Evolutionary conservation across 257 asterid genomes (phyloP), one percentile per base, ranked within the genome.

Genomic region (Capsicum rhomboideum): DNA sequence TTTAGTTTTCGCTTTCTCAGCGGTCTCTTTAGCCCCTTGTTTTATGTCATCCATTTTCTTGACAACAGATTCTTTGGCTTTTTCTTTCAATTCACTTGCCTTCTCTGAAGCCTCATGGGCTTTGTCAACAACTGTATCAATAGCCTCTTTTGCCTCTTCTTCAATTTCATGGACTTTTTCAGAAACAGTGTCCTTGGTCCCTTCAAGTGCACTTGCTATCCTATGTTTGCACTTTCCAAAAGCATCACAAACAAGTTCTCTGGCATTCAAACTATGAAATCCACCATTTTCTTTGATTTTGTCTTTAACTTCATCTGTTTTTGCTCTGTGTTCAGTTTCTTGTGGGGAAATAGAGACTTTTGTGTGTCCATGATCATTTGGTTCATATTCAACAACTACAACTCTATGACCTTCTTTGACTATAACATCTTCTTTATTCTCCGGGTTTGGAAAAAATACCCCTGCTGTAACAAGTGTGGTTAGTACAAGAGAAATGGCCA

Each of bases 321-420:
- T 34, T 49, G 1, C 28, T 10, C 72, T 20, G 61, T 12, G 21
- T 34, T 52, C 44, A 2, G 64, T 52, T n/a, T 88, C 91, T 40
- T 80, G 89, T 2, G 89, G 82, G 11, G 89, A 90, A 81, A 88
- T 85, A 2, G 63, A 80, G 21, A 89, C 86, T 66, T 82, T 83
- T 23, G 90, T 85, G 29, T 81, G 82, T n/a, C 77, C 84, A 42
- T n/a, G n/a, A n/a, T 83, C 87, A 13, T 86, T 86, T 40, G 85
- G 83, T 17, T 84, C 86, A 50, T 59, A 90, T 40, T 90, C 91
- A 61, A 90, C 97, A 23, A 91, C 91, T 2, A 93, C 94, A 1
- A 89, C 93, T 78, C 97, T 40, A 78, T 88, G 91, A 6, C 88
- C 90, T 54, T 87, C 91, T 66, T 88, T 85, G 23, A 88, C 85